Base-by-base conservation (phyloP, 1,139 yeast genomes). In the Candida tetrigidarum region DNA sequence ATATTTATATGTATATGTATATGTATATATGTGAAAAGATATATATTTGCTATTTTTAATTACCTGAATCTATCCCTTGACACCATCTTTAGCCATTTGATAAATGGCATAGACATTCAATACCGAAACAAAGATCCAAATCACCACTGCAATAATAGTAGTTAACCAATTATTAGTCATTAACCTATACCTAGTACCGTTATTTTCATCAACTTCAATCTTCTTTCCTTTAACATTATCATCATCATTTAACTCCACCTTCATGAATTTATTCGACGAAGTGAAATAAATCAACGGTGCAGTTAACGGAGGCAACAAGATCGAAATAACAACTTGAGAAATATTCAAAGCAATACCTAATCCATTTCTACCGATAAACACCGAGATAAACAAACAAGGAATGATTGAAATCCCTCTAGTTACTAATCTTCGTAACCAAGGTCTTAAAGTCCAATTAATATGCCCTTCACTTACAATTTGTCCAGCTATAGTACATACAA, bases 381-480 rank as follows among this genome's bases (percentile, higher is more conserved):
- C 55, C 6, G 84, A 74, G n/a, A 84, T 81, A 4, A 75, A 69
- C 35, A 88, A 65, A 59, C 92, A 86, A 2, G 96, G 96, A 4
- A 86, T 59, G 41, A 88, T 82, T 0, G 95, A 83, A 48, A 88
- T 80, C 14, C 77, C 66, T 64, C 96, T 74, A 0, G 96, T 88
- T 16, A 82, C 73, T 3, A 88, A 59, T 55, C 96, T 72, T 60
- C 96, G 75, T 39, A 83, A 59, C 96, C 96, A 88, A 5, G 96
- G 96, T 53, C 69, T 74, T 39, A 86, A 60, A 14, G 78, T 78
- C 95, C 96, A 87, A 49, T 81, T 78, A 37, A 88, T 76, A 59
- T 86, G 90, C 1, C 96, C 96, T 62, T 88, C 96, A 53, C 88
- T 78, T 3, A 88, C 91, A 55, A 88, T 84, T 61, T 88, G 96